Conservation (phyloP, 2,329 filamentous ascomycete genomes). For the Talaromyces verruculosus region DNA sequence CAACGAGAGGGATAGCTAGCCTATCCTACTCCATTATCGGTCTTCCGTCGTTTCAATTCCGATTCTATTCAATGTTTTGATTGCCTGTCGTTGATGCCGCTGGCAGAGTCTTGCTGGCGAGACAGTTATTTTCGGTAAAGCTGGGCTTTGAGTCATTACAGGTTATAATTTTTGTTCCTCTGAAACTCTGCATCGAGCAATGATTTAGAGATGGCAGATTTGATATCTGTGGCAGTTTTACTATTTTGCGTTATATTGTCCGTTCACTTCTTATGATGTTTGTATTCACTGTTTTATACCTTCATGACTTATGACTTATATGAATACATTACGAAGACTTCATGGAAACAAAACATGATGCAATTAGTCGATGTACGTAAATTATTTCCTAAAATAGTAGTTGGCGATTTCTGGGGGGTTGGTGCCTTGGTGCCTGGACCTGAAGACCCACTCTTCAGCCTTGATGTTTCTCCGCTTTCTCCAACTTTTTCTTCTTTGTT, state of each 20-base stretch:
- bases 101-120: constrained; percentile 19
- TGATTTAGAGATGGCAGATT: constrained; percentile 1
- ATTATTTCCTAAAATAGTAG: background rate
- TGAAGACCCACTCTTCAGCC: background rate
- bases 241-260: background rate
- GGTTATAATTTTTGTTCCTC: background rate
- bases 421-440: background rate
- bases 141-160: constrained; percentile 17
- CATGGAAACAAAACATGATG: background rate
- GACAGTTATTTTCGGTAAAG: constrained; percentile 15
- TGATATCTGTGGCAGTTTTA: constrained; percentile 12
- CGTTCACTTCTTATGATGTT: background rate
- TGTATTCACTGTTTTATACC: background rate
- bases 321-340: background rate
- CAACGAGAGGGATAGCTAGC: constrained; percentile 32
- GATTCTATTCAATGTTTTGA: background rate
- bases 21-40: background rate
- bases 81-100: constrained; percentile 8
- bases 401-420: background rate
- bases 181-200: background rate
- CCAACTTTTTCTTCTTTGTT: background rate
- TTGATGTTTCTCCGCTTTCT: background rate
- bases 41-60: background rate
- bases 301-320: background rate
- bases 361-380: background rate